These are phyloP conservation scores for Globisporangium paddicum DNA, from an alignment of 352 stramenopile genomes.

Conservation along the genomic window DNA sequence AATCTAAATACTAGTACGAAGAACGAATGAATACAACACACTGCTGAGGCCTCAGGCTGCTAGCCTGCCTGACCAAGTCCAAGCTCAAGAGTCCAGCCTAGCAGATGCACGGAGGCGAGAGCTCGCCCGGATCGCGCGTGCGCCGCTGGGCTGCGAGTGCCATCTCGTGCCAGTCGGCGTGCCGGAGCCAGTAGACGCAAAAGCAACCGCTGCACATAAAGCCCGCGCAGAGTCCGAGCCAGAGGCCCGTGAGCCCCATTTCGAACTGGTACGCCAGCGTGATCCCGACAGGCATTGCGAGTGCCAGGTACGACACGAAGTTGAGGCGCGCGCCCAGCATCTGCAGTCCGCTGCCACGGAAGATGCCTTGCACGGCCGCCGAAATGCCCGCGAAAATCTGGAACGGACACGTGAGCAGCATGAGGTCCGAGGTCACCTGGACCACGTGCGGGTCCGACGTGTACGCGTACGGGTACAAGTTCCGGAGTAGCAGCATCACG, in stretches of 20 bases:
- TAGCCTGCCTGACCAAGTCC: not conserved
- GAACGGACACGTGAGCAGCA: constrained; percentile 67
- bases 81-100: constrained; percentile 1
- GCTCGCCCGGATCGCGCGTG: constrained; percentile 32
- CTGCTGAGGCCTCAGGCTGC: not conserved
- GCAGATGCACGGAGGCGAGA: constrained; percentile 24
- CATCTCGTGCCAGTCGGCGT: constrained; percentile 71
- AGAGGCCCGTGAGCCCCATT: constrained; percentile 71
- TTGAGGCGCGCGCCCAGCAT: constrained; percentile 79
- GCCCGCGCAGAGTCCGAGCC: constrained; percentile 67
- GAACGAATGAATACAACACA: not conserved
- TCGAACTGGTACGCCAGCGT: constrained; percentile 61
- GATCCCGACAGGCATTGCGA: constrained; percentile 77
- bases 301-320: constrained; percentile 79
- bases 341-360: constrained; percentile 78
- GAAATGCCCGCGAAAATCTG: constrained; percentile 83
- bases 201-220: constrained; percentile 65
- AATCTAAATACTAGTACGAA: constrained; percentile 8
- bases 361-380: constrained; percentile 63
- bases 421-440: constrained; percentile 44
- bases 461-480: constrained; percentile 58
- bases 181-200: constrained; percentile 61
- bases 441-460: constrained; percentile 53
- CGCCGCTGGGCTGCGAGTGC: constrained; percentile 54
- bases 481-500: constrained; percentile 49